Evolutionary conservation across 495 filamentous ascomycete genomes (phyloP), one percentile per base, ranked within the genome.

Genomic region (Talaromyces liani): DNA sequence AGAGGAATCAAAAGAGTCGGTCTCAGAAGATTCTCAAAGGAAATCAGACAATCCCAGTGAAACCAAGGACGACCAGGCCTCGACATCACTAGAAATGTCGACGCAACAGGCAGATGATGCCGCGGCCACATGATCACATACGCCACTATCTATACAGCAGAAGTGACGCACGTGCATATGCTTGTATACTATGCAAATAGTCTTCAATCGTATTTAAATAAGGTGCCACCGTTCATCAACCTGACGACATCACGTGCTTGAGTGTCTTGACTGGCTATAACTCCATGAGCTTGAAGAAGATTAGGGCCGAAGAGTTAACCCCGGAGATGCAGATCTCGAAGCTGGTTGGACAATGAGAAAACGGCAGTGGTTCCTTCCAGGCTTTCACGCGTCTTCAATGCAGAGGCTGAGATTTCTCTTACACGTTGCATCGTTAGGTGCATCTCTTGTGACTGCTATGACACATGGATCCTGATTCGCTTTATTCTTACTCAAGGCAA

Each of bases 1-100:
- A 20, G 73, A 75, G 41, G 71, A 61, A 6, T 22, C 65, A 10
- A 63, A 66, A 16, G 69, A 70, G 36, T 20, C 33, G 31, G 36
- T 34, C 4, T 41, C 64, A 16, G 70, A 69, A 29, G 63, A 24
- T 33, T 63, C 59, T 12, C 25, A 27, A 25, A 62, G 47, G 29
- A 51, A 51, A 53, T n/a, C 60, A 68, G 60, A 45, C 45, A 49
- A 39, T 34, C 29, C 66, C 24, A 34, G 53, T 25, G 55, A 49
- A 22, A 14, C 18, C 31, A 64, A 62, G 33, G 60, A 62, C 14
- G 60, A 62, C 5, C 53, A 47, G 9, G 14, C 45, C 18, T 25
- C 49, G 24, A 22, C 14, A 10, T 12, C 31, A 22, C 4, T 25
- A 6, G 56, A 58, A 22, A 33, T 16, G 9, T 16, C 29, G 20